phyloP scores from a whole-genome alignment of 495 filamentous ascomycete species.

The Aspergillus sclerotioniger region DNA sequence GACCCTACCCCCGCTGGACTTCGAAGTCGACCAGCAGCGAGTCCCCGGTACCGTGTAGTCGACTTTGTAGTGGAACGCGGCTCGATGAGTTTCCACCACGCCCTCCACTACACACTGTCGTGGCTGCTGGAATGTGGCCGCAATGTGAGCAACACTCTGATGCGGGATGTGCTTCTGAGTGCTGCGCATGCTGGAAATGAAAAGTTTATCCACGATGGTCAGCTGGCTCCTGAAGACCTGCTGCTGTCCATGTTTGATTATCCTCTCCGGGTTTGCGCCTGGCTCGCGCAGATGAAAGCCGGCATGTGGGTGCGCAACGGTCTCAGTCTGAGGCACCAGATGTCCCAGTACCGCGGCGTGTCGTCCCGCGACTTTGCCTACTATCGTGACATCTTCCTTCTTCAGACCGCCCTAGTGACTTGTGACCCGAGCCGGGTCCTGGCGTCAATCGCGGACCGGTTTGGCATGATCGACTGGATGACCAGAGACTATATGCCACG shows the following conservation, averaged over 20 bases:
- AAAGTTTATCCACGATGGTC: slow-evolving; percentile 24
- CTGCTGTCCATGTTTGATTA: slow-evolving; percentile 89
- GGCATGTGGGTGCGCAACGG: slow-evolving; percentile 99
- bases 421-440: slow-evolving; percentile 83
- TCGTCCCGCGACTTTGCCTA: slow-evolving; percentile 85
- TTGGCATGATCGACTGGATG: slow-evolving; percentile 87
- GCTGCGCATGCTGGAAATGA: slow-evolving; percentile 46
- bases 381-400: slow-evolving; percentile 89
- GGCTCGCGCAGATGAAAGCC: slow-evolving; percentile 96
- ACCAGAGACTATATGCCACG: slow-evolving; percentile 71
- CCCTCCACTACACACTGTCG: slow-evolving; percentile 93
- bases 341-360: slow-evolving; percentile 85
- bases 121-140: slow-evolving; percentile 94
- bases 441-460: slow-evolving; percentile 87
- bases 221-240: slow-evolving; percentile 63
- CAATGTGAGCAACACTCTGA: slow-evolving; percentile 61
- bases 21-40: slow-evolving; percentile 56
- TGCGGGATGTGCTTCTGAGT: slow-evolving; percentile 62
- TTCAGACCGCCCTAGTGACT: slow-evolving; percentile 86
- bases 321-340: slow-evolving; percentile 90
- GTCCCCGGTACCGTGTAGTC: slow-evolving; percentile 61
- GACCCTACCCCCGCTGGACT: slow-evolving; percentile 70
- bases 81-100: slow-evolving; percentile 96
- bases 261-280: slow-evolving; percentile 87
- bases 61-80: slow-evolving; percentile 84